Percentiles rank a stretch among this genome's conserved stretches.
Evolutionary conservation across 2,329 filamentous ascomycete species (phyloP).

Genomic region (Fusarium mangiferae): DNA sequence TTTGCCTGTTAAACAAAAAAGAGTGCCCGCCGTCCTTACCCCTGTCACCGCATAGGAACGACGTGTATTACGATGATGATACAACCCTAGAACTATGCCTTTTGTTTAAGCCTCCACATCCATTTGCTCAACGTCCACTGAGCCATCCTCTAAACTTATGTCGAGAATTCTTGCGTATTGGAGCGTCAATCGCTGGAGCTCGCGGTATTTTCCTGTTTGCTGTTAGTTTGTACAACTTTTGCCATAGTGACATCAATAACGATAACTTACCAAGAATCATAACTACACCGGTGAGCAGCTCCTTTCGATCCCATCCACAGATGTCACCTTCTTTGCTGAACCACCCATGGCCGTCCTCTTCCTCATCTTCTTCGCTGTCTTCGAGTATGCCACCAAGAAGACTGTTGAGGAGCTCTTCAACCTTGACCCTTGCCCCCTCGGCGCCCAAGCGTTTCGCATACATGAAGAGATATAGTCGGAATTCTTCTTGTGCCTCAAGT

Average conservation of each 20-base stretch:
- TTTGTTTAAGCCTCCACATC: conserved; percentile 51
- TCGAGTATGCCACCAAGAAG: conserved; percentile 78
- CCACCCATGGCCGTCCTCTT: conserved; percentile 66
- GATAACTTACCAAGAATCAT: conserved; percentile 83
- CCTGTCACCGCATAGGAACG: not conserved
- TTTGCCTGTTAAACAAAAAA: conserved; percentile 29
- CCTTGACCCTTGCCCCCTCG: conserved; percentile 86
- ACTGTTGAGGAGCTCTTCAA: conserved; percentile 88
- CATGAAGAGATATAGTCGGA: conserved; percentile 95
- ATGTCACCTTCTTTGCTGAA: conserved; percentile 75
- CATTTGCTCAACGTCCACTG: conserved; percentile 57
- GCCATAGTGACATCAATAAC: not conserved
- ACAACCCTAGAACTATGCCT: conserved; percentile 17
- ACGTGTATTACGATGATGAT: conserved; percentile 28
- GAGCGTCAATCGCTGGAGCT: conserved; percentile 92
- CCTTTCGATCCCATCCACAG: conserved; percentile 90
- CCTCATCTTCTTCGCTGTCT: conserved; percentile 59
- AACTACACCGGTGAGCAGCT: conserved; percentile 89
- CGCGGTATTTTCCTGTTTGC: conserved; percentile 85
- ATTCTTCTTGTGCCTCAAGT: conserved; percentile 88
- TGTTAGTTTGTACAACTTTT: conserved; percentile 46
- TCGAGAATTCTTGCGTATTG: conserved; percentile 90
- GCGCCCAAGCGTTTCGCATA: conserved; percentile 95
- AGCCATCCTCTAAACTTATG: conserved; percentile 61
- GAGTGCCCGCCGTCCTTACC: not conserved